Evolutionary conservation across 2,329 filamentous ascomycete genomes (phyloP).

Genomic region (Lomentospora prolificans): DNA sequence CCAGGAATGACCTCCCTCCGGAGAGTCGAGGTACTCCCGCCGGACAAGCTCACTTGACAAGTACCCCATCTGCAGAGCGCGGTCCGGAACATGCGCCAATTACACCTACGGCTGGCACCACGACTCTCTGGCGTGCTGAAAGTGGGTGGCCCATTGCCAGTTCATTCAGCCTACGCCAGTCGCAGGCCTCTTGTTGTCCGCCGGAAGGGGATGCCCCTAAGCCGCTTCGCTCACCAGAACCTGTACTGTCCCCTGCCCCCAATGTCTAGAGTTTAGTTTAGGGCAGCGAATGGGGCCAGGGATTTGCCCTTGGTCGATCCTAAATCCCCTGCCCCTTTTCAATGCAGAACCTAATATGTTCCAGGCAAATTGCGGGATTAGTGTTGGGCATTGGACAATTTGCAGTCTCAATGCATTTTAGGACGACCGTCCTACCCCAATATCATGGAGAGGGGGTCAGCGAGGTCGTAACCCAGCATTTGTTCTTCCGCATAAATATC

Average conservation of each 20-base stretch:
- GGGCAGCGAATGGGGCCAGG: not conserved
- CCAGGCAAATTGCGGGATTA: not conserved
- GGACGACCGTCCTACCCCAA: too few species aligned
- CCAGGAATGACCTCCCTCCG: not conserved
- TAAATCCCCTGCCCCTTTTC: not conserved
- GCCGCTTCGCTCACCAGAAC: too few species aligned
- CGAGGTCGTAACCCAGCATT: not conserved
- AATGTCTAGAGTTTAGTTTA: too few species aligned
- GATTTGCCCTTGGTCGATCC: not conserved
- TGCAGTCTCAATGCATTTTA: not conserved
- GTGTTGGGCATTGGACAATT: not conserved
- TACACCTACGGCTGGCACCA: not conserved
- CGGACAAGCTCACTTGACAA: too few species aligned
- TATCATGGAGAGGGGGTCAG: too few species aligned
- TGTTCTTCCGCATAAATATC: too few species aligned
- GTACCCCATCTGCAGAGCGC: too few species aligned
- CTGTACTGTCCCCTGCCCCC: too few species aligned
- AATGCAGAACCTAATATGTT: not conserved
- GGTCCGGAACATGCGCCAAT: not conserved
- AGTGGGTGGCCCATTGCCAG: not conserved
- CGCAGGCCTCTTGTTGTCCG: too few species aligned
- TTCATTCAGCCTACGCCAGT: not conserved
- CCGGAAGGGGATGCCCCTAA: too few species aligned
- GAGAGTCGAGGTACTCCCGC: too few species aligned
- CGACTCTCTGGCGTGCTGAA: not conserved